Conservation (phyloP, 2,329 filamentous ascomycete genomes). For the Claviceps quebecensis region DNA sequence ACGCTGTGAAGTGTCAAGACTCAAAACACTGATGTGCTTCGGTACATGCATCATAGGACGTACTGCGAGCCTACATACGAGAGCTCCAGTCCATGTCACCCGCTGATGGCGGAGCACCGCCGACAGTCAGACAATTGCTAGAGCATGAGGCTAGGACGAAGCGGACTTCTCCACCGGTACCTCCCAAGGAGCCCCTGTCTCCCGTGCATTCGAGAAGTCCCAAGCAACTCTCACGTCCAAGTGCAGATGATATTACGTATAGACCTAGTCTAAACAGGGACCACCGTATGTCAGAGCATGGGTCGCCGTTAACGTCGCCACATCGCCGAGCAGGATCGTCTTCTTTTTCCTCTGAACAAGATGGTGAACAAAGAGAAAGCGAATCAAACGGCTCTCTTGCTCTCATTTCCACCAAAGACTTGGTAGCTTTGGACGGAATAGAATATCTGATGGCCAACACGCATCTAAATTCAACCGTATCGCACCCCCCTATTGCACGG, state of each 20-base stretch:
- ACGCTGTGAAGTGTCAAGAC: neutral
- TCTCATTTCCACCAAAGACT: slow-evolving; percentile 40
- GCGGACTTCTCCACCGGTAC: slow-evolving; percentile 7
- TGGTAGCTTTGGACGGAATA: slow-evolving; percentile 33
- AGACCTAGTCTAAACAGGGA: slow-evolving; percentile 25
- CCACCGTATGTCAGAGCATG: slow-evolving; percentile 20
- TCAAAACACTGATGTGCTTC: neutral
- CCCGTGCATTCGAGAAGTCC: slow-evolving; percentile 18
- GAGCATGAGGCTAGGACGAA: slow-evolving; percentile 24
- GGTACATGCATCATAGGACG: slow-evolving; percentile 27
- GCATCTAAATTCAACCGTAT: slow-evolving; percentile 21
- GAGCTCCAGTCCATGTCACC: slow-evolving; percentile 38
- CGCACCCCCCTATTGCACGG: slow-evolving; percentile 26
- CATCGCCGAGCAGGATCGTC: slow-evolving; percentile 17
- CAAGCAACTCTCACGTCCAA: slow-evolving; percentile 15
- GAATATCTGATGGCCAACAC: slow-evolving; percentile 27
- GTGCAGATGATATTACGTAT: slow-evolving; percentile 27
- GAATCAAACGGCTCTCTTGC: slow-evolving; percentile 24
- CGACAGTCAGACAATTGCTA: slow-evolving; percentile 40
- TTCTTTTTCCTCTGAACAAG: slow-evolving; percentile 21
- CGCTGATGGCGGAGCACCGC: slow-evolving; percentile 28
- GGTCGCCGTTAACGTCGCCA: slow-evolving; percentile 15
- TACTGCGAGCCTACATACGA: slow-evolving; percentile 46
- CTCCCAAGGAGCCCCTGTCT: slow-evolving; percentile 13
- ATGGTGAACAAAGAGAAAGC: slow-evolving; percentile 11